Percentiles rank a stretch among this genome's conserved stretches.
phyloP scores from a whole-genome alignment of 257 asterid genomes.

The Jacaranda mimosifolia region DNA sequence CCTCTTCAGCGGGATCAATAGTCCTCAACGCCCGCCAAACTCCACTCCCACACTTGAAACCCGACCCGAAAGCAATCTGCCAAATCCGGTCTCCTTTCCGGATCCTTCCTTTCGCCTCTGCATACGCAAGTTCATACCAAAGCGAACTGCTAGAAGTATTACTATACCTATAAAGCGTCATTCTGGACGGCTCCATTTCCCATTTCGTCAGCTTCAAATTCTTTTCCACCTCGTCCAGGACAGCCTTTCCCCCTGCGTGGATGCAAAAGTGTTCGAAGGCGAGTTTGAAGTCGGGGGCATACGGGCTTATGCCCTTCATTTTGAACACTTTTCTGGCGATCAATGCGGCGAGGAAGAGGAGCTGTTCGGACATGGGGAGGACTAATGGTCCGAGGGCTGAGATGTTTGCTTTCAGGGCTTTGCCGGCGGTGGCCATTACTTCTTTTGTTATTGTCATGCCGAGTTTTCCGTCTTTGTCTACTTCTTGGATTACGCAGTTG shows the following conservation, averaged over 20 bases:
- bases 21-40: constrained; percentile 47
- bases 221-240: constrained; percentile 48
- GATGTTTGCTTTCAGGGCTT: constrained; percentile 35
- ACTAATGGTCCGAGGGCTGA: constrained; percentile 32
- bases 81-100: constrained; percentile 39
- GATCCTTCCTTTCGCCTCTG: constrained; percentile 53
- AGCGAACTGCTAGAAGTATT: constrained; percentile 51
- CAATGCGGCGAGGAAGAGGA: constrained; percentile 21
- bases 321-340: constrained; percentile 36
- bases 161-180: constrained; percentile 50
- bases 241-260: constrained; percentile 47
- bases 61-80: constrained; percentile 56
- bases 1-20: constrained; percentile 32
- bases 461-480: constrained; percentile 16
- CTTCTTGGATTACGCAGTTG: constrained; percentile 33
- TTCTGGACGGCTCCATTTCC: constrained; percentile 57
- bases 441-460: constrained; percentile 12
- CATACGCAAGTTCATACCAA: constrained; percentile 48
- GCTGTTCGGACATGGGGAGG: constrained; percentile 36
- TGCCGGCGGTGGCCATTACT: constrained; percentile 35
- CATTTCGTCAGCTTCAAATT: constrained; percentile 37
- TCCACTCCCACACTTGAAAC: constrained; percentile 49
- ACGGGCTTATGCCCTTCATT: constrained; percentile 30
- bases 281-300: constrained; percentile 48
- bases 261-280: constrained; percentile 53